Conservation (phyloP, 805 yeast species). For the Spathaspora gorwiae region DNA sequence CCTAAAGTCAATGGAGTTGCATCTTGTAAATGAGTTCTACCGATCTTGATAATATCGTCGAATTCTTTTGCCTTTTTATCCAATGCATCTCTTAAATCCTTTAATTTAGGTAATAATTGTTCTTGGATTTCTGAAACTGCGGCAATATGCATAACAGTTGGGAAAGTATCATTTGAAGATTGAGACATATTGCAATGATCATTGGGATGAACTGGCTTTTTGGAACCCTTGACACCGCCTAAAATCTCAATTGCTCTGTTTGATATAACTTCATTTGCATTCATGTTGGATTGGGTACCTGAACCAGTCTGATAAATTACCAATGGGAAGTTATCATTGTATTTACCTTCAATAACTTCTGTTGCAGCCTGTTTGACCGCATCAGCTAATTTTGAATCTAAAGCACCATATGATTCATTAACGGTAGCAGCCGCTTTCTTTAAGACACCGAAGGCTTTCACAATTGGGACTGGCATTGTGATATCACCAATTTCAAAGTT, state of each 20-base stretch:
- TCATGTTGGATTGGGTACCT: constrained; percentile 39
- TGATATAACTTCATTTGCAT: constrained; percentile 37
- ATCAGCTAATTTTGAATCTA: constrained; percentile 26
- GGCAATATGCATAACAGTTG: constrained; percentile 40
- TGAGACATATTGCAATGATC: constrained; percentile 40
- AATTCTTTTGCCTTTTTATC: constrained; percentile 27
- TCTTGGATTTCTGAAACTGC: constrained; percentile 31
- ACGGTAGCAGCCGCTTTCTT: constrained; percentile 37
- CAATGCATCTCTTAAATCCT: constrained; percentile 29
- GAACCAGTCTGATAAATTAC: constrained; percentile 38
- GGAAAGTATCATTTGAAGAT: constrained; percentile 37
- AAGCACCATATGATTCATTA: constrained; percentile 28
- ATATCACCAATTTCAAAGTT: constrained; percentile 37
- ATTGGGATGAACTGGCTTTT: constrained; percentile 36
- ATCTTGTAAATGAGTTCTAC: constrained; percentile 39
- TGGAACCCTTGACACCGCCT: constrained; percentile 34
- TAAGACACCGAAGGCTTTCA: constrained; percentile 33
- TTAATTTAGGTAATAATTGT: constrained; percentile 28
- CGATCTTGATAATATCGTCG: constrained; percentile 32
- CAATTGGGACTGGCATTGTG: constrained; percentile 32
- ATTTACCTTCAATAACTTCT: constrained; percentile 36
- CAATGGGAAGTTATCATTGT: constrained; percentile 37
- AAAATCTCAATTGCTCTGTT: constrained; percentile 37
- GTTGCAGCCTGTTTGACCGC: constrained; percentile 35
- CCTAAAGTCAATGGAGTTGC: constrained; percentile 40